phyloP scores from a whole-genome alignment of 2,329 filamentous ascomycete species.

The Pseudogymnoascus sp. region DNA sequence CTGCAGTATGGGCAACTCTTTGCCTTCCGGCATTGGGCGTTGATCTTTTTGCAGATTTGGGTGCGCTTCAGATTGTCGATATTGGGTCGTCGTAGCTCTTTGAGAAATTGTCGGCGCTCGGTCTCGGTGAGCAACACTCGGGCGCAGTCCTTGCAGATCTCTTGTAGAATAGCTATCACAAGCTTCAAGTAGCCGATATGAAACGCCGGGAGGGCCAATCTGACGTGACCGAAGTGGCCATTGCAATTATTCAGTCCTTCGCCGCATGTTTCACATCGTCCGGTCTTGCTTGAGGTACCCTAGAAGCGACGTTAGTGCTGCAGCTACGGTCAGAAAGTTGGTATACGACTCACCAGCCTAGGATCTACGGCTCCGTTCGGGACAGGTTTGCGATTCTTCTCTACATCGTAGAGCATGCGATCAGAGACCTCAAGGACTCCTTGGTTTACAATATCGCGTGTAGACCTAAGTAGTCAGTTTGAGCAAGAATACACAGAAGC shows the following conservation, averaged over 20 bases:
- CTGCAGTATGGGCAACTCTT: constrained; percentile 75
- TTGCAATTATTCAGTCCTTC: constrained; percentile 76
- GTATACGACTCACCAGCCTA: constrained; percentile 49
- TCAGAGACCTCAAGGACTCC: constrained; percentile 93
- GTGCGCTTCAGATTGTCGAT: constrained; percentile 80
- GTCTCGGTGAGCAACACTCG: constrained; percentile 73
- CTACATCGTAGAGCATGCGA: constrained; percentile 84
- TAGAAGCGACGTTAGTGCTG: constrained; percentile 22
- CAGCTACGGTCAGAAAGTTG: constrained; percentile 8
- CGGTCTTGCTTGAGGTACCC: constrained; percentile 80
- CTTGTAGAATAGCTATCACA: constrained; percentile 83
- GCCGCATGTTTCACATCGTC: constrained; percentile 73
- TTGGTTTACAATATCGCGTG: constrained; percentile 91
- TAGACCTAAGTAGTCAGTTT: constrained; percentile 49
- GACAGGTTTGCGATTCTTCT: constrained; percentile 66
- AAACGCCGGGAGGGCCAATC: constrained; percentile 83
- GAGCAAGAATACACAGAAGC: constrained; percentile 33
- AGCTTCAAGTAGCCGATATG: constrained; percentile 95
- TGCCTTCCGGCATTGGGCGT: constrained; percentile 81
- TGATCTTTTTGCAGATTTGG: constrained; percentile 80
- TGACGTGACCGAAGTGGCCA: constrained; percentile 91
- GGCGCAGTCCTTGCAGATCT: constrained; percentile 94
- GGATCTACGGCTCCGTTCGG: constrained; percentile 80
- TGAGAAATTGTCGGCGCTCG: constrained; percentile 70
- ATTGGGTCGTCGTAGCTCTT: constrained; percentile 68